These are phyloP conservation scores for Wickerhamiella bombiphila DNA, from an alignment of 805 yeast genomes.

Conservation along the genomic window DNA sequence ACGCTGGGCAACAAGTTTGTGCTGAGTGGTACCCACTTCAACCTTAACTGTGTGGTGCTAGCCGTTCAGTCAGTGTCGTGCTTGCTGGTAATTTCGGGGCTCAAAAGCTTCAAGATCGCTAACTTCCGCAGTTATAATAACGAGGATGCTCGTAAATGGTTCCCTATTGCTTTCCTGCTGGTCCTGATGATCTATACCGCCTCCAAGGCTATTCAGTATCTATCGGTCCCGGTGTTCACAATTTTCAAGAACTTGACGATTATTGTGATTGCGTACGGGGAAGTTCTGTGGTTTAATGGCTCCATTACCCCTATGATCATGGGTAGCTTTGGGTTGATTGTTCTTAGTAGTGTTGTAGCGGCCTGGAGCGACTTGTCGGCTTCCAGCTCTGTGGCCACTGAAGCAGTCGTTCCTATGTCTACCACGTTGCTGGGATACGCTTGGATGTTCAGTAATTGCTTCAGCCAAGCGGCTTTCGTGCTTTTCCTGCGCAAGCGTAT, in stretches of 20 bases:
- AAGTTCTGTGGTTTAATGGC: conserved; percentile 94
- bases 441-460: conserved; percentile 95
- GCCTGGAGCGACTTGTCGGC: conserved; percentile 61
- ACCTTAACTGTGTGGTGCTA: conserved; percentile 75
- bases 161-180: conserved; percentile 78
- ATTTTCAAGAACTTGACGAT: conserved; percentile 96
- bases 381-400: conserved; percentile 22
- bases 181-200: conserved; percentile 93
- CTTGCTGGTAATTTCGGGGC: conserved; percentile 51
- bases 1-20: conserved; percentile 95
- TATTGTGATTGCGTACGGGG: conserved; percentile 94
- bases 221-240: conserved; percentile 91
- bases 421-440: conserved; percentile 49
- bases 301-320: conserved; percentile 77
- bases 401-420: conserved; percentile 16
- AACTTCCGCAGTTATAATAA: conserved; percentile 74
- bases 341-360: conserved; percentile 88
- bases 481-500: conserved; percentile 95
- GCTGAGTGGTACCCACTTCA: conserved; percentile 61
- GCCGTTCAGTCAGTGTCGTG: conserved; percentile 85
- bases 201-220: conserved; percentile 82
- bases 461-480: conserved; percentile 86
- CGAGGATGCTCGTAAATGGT: conserved; percentile 85
- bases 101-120: conserved; percentile 62
- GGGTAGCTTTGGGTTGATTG: conserved; percentile 76